A percentile compares a stretch with the other conserved stretches of the same genome.
phyloP scores from a whole-genome alignment of 306 rosid genomes.

The Morella rubra region DNA sequence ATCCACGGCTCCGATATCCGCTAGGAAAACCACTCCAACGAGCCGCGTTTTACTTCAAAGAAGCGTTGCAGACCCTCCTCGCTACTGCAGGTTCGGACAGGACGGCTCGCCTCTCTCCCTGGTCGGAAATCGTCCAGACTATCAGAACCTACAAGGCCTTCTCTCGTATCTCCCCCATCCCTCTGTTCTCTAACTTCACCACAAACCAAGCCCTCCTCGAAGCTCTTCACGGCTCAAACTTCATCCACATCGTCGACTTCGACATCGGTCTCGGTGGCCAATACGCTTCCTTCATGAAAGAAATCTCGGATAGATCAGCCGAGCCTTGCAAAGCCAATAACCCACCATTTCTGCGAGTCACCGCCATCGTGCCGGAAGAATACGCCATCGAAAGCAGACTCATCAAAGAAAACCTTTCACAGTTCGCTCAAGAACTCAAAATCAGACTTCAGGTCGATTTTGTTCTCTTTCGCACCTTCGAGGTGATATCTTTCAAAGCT shows the following conservation, averaged over 20 bases:
- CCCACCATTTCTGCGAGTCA: conserved; percentile 58
- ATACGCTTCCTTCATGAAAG: conserved; percentile 84
- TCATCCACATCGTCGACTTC: conserved; percentile 77
- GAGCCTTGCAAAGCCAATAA: conserved; percentile 28
- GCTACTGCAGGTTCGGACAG: conserved; percentile 44
- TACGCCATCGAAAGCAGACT: conserved; percentile 58
- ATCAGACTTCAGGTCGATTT: conserved; percentile 67
- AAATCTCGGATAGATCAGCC: conserved; percentile 55
- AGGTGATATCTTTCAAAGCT: conserved; percentile 55
- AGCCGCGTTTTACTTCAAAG: conserved; percentile 73
- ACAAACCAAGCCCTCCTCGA: conserved; percentile 86
- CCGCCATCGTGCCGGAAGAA: conserved; percentile 70
- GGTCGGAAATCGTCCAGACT: conserved; percentile 69
- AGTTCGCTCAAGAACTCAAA: conserved; percentile 74
- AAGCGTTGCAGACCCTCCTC: conserved; percentile 73
- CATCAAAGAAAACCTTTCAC: conserved; percentile 55
- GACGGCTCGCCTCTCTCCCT: conserved; percentile 43
- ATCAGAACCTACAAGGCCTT: conserved; percentile 67
- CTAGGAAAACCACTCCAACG: conserved; percentile 57
- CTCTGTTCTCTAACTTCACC: conserved; percentile 86
- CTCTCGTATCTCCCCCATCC: conserved; percentile 69
- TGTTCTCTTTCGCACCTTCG: conserved; percentile 49
- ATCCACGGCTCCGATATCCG: conserved; percentile 53
- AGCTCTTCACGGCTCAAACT: conserved; percentile 44
- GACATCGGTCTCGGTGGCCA: conserved; percentile 86